phyloP scores from a whole-genome alignment of 2,329 filamentous ascomycete genomes.

The Aspergillus persii region DNA sequence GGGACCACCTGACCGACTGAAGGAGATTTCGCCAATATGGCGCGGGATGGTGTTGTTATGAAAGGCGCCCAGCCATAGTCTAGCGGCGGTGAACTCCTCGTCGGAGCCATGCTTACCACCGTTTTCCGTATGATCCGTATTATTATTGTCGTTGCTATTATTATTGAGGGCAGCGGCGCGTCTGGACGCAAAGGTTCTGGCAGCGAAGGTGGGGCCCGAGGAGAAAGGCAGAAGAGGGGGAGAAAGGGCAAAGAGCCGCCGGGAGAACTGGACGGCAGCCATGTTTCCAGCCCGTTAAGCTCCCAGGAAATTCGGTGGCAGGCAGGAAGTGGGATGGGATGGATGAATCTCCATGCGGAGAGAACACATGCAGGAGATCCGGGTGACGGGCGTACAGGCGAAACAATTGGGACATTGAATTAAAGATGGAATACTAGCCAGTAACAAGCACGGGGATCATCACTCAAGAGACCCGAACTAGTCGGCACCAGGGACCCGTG shows the following conservation, averaged over 20 bases:
- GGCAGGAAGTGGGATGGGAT: background rate
- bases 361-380: background rate
- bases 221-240: conserved; percentile 9
- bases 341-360: too few relatives aligned
- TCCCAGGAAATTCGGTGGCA: background rate
- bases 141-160: background rate
- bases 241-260: conserved; percentile 8
- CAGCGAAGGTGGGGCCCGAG: conserved; percentile 7
- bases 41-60: conserved; percentile 55
- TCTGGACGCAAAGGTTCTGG: conserved; percentile 29
- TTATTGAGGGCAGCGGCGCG: conserved; percentile 15
- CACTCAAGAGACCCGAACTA: conserved; percentile 12
- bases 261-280: background rate
- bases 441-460: conserved; percentile 18
- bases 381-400: background rate
- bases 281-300: background rate
- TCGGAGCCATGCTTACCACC: conserved; percentile 6
- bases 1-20: conserved; percentile 63
- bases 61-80: conserved; percentile 57
- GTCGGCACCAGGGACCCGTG: background rate
- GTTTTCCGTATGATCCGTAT: background rate
- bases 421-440: conserved; percentile 12
- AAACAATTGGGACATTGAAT: conserved; percentile 16
- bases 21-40: conserved; percentile 57
- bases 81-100: conserved; percentile 45